Conservation (phyloP, 352 stramenopile genomes). For the Pythium dissimile region DNA sequence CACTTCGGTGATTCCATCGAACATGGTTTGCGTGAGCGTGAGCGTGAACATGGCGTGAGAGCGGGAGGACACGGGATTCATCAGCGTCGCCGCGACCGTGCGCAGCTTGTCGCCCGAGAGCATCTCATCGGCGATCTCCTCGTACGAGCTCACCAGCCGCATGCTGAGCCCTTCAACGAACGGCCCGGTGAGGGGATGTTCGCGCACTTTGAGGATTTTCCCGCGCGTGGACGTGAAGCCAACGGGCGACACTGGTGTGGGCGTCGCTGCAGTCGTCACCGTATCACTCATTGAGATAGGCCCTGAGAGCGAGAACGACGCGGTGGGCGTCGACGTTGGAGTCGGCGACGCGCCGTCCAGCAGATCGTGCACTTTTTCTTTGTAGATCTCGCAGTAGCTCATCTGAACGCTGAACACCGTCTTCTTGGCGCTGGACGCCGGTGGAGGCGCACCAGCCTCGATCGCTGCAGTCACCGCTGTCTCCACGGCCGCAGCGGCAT, state of each 20-base stretch:
- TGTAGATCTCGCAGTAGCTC: constrained; percentile 88
- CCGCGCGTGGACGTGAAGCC: not conserved
- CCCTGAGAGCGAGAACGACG: constrained; percentile 28
- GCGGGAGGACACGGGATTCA: constrained; percentile 95
- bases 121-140: constrained; percentile 77
- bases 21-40: constrained; percentile 81
- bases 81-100: constrained; percentile 93
- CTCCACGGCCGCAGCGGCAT: constrained; percentile 14
- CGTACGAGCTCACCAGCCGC: constrained; percentile 68
- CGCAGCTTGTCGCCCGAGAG: constrained; percentile 92
- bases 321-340: constrained; percentile 10
- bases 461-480: not conserved
- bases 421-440: constrained; percentile 19
- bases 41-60: constrained; percentile 98
- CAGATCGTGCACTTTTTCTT: constrained; percentile 86
- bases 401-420: constrained; percentile 32
- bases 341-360: constrained; percentile 30
- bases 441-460: constrained; percentile 13
- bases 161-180: constrained; percentile 82
- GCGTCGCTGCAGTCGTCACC: not conserved
- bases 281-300: constrained; percentile 9
- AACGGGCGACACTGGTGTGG: constrained; percentile 10
- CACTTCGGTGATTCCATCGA: constrained; percentile 54
- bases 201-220: constrained; percentile 62
- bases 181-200: constrained; percentile 78